A percentile compares a stretch with the other conserved stretches of the same genome.
These are phyloP conservation scores for Boletus rex-veris DNA, from an alignment of 768 basidiomycete species.

Conservation along the genomic window DNA sequence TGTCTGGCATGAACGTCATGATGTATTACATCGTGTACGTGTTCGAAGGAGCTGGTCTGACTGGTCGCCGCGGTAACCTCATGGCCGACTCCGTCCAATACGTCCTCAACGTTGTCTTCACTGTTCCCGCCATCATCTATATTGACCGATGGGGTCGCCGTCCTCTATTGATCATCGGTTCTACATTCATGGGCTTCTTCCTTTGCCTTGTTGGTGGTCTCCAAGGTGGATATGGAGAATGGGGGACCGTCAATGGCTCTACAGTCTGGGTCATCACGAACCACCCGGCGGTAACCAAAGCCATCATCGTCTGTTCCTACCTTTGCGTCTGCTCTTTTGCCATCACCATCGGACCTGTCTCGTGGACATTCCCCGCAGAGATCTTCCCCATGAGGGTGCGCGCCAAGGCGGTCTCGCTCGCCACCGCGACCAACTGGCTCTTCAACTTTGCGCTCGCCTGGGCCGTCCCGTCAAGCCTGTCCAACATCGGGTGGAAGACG, in stretches of 20 bases:
- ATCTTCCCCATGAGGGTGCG: constrained; percentile 67
- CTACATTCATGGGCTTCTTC: constrained; percentile 70
- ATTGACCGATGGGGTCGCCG: constrained; percentile 80
- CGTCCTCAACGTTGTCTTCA: constrained; percentile 40
- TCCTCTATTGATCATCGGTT: constrained; percentile 66
- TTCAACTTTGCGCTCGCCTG: constrained; percentile 76
- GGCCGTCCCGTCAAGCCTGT: constrained; percentile 69
- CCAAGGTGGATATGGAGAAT: constrained; percentile 62
- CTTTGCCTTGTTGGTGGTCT: constrained; percentile 75
- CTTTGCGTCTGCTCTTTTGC: constrained; percentile 74
- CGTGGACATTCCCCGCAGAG: constrained; percentile 74
- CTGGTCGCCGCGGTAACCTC: constrained; percentile 67
- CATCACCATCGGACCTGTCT: constrained; percentile 72
- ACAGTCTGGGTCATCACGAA: constrained; percentile 59
- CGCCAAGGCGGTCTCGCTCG: constrained; percentile 52
- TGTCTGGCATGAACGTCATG: constrained; percentile 80
- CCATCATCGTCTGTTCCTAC: constrained; percentile 75
- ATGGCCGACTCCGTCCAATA: constrained; percentile 70
- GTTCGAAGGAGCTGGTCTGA: constrained; percentile 75
- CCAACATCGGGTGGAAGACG: constrained; percentile 66
- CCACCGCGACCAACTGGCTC: constrained; percentile 50
- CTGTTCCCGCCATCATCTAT: constrained; percentile 51
- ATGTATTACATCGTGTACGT: constrained; percentile 64
- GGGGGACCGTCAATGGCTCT: constrained; percentile 46
- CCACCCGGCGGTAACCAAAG: constrained; percentile 57